Evolutionary conservation across 2,329 filamentous ascomycete genomes (phyloP).

Genomic region (Nigrospora osmanthi): DNA sequence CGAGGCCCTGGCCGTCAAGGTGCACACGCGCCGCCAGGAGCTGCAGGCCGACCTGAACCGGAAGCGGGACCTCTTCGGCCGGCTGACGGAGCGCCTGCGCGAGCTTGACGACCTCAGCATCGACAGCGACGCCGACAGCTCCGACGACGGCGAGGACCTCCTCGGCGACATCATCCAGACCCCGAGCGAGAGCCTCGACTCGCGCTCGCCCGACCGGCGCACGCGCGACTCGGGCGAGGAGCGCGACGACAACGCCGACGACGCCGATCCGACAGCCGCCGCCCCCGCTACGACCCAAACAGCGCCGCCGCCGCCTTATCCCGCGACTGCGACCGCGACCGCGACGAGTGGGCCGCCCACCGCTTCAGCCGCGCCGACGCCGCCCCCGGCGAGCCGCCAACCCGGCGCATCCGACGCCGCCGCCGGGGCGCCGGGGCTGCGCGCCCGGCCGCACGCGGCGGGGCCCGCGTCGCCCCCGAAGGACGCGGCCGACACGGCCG

Average conservation of each 20-base stretch:
- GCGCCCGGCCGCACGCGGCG: neutral
- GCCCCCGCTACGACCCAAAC: too few relatives aligned
- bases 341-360: too few relatives aligned
- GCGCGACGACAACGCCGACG: neutral
- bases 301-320: too few relatives aligned
- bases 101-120: constrained; percentile 58
- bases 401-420: constrained; percentile 27
- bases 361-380: too few relatives aligned
- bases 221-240: constrained; percentile 2
- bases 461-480: constrained; percentile 7
- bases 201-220: constrained; percentile 11
- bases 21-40: constrained; percentile 49
- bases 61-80: constrained; percentile 60
- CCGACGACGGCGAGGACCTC: constrained; percentile 51
- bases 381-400: constrained; percentile 41
- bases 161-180: constrained; percentile 46
- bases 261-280: constrained; percentile 10
- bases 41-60: constrained; percentile 54
- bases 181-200: constrained; percentile 44
- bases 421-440: constrained; percentile 3
- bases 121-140: constrained; percentile 35
- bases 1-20: constrained; percentile 52
- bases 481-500: constrained; percentile 6
- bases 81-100: constrained; percentile 56
- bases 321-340: too few relatives aligned